A percentile compares a stretch with the other conserved stretches of the same genome.
Evolutionary conservation across 1,284 basidiomycete genomes (phyloP).

Genomic region (Cryptococcus sp.): DNA sequence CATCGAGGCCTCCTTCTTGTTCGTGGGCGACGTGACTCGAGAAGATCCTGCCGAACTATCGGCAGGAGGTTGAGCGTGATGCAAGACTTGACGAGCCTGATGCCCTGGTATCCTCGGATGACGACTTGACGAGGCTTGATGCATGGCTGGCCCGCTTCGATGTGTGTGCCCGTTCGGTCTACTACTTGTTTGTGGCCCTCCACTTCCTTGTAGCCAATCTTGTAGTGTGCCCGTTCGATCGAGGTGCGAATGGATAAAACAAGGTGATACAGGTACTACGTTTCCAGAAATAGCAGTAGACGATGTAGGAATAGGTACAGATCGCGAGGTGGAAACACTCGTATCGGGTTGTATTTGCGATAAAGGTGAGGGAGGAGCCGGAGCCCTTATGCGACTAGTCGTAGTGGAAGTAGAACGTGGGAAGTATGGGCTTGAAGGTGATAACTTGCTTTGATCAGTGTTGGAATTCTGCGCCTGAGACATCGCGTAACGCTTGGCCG

Average conservation of each 20-base stretch:
- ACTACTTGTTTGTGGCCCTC: background rate
- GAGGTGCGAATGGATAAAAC: conserved; percentile 50
- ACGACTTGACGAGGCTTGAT: background rate
- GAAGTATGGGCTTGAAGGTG: background rate
- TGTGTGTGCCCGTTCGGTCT: background rate
- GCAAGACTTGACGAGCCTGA: background rate
- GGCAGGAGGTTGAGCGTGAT: conserved; percentile 4
- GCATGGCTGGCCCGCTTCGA: background rate
- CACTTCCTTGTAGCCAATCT: conserved; percentile 34
- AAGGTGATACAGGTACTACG: conserved; percentile 26
- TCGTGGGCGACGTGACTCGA: conserved; percentile 10
- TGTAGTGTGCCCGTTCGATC: conserved; percentile 46
- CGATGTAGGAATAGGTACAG: background rate
- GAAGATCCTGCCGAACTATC: conserved; percentile 8
- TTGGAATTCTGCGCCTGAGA: too few relatives aligned
- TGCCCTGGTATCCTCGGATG: background rate
- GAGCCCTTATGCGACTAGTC: conserved; percentile 18
- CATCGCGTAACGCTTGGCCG: too few relatives aligned
- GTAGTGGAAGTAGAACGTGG: conserved; percentile 8
- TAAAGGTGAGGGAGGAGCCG: conserved; percentile 31
- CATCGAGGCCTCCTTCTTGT: conserved; percentile 6
- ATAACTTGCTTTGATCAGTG: too few relatives aligned
- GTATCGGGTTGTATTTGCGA: conserved; percentile 22
- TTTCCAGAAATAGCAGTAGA: background rate
- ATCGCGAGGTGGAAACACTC: background rate